Conservation (phyloP, 257 asterid genomes). For the Primulina huaijiensis region DNA sequence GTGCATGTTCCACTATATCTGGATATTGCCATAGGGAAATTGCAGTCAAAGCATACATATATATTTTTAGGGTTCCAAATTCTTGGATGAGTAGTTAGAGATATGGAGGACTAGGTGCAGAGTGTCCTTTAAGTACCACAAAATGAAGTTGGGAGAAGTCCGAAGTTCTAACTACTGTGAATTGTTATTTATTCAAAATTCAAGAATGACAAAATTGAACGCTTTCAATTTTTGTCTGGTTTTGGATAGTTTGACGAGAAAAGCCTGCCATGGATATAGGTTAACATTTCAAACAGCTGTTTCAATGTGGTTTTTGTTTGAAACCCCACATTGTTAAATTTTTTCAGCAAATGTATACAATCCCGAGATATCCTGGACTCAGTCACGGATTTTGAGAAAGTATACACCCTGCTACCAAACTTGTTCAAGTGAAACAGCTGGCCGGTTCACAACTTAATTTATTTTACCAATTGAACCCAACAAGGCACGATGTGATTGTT, state of each 20-base stretch:
- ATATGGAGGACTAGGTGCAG: not conserved
- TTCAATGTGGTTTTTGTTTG: not conserved
- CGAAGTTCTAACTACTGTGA: not conserved
- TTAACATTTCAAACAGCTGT: not conserved
- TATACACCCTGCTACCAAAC: not conserved
- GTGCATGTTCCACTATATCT: conserved; percentile 11
- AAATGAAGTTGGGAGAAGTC: not conserved
- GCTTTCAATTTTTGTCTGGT: no score
- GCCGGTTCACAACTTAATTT: not conserved
- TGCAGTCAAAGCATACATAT: not conserved
- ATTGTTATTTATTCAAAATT: no score
- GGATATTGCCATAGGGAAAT: conserved; percentile 5
- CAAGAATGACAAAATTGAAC: no score
- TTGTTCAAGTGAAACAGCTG: not conserved
- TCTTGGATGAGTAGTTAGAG: conserved; percentile 3
- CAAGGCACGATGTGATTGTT: not conserved
- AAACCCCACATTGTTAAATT: not conserved
- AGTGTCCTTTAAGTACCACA: not conserved
- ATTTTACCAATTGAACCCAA: not conserved
- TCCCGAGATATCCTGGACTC: not conserved
- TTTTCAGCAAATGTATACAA: not conserved
- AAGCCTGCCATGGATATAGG: not conserved
- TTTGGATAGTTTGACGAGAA: not conserved
- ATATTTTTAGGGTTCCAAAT: not conserved
- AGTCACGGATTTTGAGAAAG: not conserved